These are phyloP conservation scores for Pythium dissimile DNA, from an alignment of 352 stramenopile species.

Conservation along the genomic window DNA sequence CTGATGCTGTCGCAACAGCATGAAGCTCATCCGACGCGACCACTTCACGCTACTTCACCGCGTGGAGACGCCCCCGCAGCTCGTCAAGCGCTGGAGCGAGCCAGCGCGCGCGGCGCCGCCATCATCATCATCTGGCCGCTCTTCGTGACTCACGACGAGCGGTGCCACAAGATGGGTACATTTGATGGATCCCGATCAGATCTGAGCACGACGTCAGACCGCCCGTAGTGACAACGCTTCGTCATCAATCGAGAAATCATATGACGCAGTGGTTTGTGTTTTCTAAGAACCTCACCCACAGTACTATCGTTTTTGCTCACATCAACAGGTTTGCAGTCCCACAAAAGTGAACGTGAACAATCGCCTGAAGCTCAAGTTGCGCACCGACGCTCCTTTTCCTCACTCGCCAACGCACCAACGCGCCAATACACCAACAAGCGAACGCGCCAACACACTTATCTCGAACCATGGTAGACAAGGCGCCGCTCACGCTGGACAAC, in stretches of 20 bases:
- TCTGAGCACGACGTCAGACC: not conserved
- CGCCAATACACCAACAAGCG: too few species aligned
- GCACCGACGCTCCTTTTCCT: not conserved
- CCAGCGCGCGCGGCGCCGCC: not conserved
- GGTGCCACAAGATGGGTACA: not conserved
- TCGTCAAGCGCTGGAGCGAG: conserved; percentile 20
- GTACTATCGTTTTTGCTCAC: conserved; percentile 34
- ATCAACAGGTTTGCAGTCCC: conserved; percentile 23
- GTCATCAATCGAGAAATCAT: too few species aligned
- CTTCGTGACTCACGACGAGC: too few species aligned
- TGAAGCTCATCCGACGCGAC: conserved; percentile 36
- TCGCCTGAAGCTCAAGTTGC: not conserved
- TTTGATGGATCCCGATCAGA: conserved; percentile 1
- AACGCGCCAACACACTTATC: too few species aligned
- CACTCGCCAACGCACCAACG: not conserved
- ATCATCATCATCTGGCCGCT: not conserved
- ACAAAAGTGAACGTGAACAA: conserved; percentile 23
- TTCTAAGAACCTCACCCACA: conserved; percentile 20
- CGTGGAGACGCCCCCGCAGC: conserved; percentile 24
- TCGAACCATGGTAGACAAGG: conserved; percentile 41
- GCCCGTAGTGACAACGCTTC: conserved; percentile 2
- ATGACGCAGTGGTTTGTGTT: not conserved
- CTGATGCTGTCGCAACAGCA: conserved; percentile 10
- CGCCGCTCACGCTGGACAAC: conserved; percentile 55
- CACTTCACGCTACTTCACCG: conserved; percentile 35